Base-by-base conservation (phyloP, 2,329 filamentous ascomycete species). In the Fusarium ramigenum region DNA sequence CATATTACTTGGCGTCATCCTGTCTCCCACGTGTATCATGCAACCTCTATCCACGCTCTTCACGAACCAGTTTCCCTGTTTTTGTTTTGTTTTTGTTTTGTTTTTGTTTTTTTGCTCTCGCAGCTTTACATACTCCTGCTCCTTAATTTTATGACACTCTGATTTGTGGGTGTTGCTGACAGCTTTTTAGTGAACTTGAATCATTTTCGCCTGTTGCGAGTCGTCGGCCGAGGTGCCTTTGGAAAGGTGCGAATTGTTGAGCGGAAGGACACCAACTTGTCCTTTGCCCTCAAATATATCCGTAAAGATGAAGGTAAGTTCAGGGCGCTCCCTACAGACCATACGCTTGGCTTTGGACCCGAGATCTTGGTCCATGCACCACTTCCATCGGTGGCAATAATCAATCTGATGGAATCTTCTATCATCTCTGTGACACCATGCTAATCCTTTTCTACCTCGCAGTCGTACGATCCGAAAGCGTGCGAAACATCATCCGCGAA, bases 231-330 rank as follows among this genome's bases (percentile, higher is more conserved):
- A 83, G 96, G 96, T 79, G 96, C 96, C 64, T 99, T 99, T 86
- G 96, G 96, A 79, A 99, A 99, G 85, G 96, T 99, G 70, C 93
- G 96, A 79, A 99, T 99, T 76, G 96, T 99, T 80, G 96, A 99
- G 87, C 91, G 95, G 76, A 98, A 98, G 84, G 96, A 99, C 81
- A 97, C 95, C 4, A 92, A 92, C 63, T 85, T 98, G 78, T 96
- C 95, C 6, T 99, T 99, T 83, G 96, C 96, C 49, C 88, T 99
- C 74, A 99, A 99, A 84, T 98, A 98, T 83, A 98, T 98, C 74
- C 92, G 95, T 76, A 98, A 98, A 89, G 96, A 98, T 93, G 96
- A 98, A 90, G 93, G 95, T 95, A 80, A 71, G 90, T 59, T 16
- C 32, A 30, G 30, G n/a, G 57, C 40, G 21, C 39, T 49, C 32